phyloP scores from a whole-genome alignment of 2,329 filamentous ascomycete genomes.

The Aspergillus transmontanensis region DNA sequence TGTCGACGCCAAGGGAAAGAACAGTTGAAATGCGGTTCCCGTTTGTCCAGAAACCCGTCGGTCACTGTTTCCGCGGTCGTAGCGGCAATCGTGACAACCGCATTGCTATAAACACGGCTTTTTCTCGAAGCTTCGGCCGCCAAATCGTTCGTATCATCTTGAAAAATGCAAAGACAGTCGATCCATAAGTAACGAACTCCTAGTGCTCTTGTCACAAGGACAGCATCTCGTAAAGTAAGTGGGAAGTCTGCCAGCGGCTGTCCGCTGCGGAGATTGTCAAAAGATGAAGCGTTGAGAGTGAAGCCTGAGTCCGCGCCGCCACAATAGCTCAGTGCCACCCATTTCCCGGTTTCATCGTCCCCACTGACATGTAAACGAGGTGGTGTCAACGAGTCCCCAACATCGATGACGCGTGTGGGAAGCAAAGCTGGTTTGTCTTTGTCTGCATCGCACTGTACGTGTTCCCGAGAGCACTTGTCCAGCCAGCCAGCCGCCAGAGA shows the following conservation, averaged over 20 bases:
- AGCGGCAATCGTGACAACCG: not conserved
- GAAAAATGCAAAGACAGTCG: not conserved
- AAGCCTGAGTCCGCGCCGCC: not conserved
- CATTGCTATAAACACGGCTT: not conserved
- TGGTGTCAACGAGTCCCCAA: not conserved
- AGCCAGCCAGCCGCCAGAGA: not conserved
- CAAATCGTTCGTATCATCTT: not conserved
- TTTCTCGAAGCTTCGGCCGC: not conserved
- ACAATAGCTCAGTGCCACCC: not conserved
- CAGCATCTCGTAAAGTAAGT: not conserved
- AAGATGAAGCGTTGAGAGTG: not conserved
- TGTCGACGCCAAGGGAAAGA: not conserved
- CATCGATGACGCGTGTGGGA: not conserved
- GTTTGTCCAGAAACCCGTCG: not conserved
- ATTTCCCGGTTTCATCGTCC: not conserved
- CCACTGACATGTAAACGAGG: not conserved
- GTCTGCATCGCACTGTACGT: not conserved
- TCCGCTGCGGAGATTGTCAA: not conserved
- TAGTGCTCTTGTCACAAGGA: not conserved
- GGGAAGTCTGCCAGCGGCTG: not conserved
- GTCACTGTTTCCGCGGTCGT: not conserved
- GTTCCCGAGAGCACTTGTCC: not conserved
- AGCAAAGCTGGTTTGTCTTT: not conserved
- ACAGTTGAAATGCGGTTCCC: not conserved
- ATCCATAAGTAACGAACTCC: not conserved